Base-by-base conservation (phyloP, 129 eudicot genomes). In the Saposhnikovia divaricata region DNA sequence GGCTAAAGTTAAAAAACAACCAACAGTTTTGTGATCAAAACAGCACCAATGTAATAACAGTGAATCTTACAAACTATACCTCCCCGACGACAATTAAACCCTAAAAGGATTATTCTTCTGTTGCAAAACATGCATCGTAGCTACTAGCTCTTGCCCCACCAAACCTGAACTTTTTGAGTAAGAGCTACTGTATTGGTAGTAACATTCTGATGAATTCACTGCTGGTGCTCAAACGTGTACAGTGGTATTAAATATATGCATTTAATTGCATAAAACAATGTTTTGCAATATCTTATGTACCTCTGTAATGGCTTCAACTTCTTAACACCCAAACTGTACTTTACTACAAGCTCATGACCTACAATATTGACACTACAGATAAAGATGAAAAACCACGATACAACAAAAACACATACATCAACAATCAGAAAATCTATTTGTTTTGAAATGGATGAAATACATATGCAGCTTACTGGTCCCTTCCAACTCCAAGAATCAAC, bases 401-500 rank as follows among this genome's bases (percentile, higher is more conserved):
- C 10, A 74, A n/a, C 77, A 74, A 74, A 73, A 74, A 10, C 14
- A 37, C 15, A 47, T 72, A n/a, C 7, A 73, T 23, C 0, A 39
- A 43, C 19, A 42, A 74, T 44, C 37, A n/a, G 39, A 12, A 44
- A 40, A 40, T 72, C 76, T 72, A 16, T 4, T 39, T 44, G 19
- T n/a, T 13, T 61, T 61, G 31, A n/a, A 61, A 61, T 12, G 1
- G 16, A 23, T 61, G 34, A 61, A n/a, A 61, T 10, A 25, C 69
- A 61, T 9, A n/a, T n/a, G 69, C 69, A 46, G 16, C 16, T 68
- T 82, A 87, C 82, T 87, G 84, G 66, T 90, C 96, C 83, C 81
- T 86, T 79, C 94, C 97, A 46, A 85, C 91, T 45, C 98, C 97
- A 81, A 95, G 97, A 85, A 95, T 91, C 96, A 93, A 92, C 89